Percentiles rank a stretch among this genome's conserved stretches.
Evolutionary conservation across 2,329 filamentous ascomycete species (phyloP).

Genomic region (Nemania sp.): DNA sequence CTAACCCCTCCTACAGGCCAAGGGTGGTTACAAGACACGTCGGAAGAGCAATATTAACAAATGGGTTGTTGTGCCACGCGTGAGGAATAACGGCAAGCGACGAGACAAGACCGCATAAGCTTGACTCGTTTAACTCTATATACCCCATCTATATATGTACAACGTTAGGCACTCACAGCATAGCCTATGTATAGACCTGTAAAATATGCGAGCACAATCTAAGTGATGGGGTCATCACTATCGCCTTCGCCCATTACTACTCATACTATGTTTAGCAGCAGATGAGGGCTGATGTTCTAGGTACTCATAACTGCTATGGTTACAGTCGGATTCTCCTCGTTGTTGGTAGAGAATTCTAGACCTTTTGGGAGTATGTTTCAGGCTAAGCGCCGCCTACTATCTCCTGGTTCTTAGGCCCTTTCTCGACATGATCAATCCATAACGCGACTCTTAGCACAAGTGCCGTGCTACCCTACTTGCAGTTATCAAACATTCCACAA

Average conservation of each 20-base stretch:
- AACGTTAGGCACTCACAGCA: constrained; percentile 40
- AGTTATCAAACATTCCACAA: background rate
- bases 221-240: constrained; percentile 8
- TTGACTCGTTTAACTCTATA: constrained; percentile 30
- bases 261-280: background rate
- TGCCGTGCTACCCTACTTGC: background rate
- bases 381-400: background rate
- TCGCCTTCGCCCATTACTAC: background rate
- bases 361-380: background rate
- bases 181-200: constrained; percentile 49
- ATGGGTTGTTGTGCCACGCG: constrained; percentile 85
- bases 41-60: constrained; percentile 91
- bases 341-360: background rate
- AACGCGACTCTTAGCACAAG: background rate
- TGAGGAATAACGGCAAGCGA: constrained; percentile 92
- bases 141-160: constrained; percentile 51
- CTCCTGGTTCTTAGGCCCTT: background rate
- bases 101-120: constrained; percentile 68
- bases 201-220: constrained; percentile 42
- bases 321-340: background rate
- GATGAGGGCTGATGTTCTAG: background rate
- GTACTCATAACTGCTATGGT: background rate
- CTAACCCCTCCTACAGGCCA: constrained; percentile 66
- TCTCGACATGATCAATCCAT: background rate
- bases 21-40: constrained; percentile 92